phyloP scores from a whole-genome alignment of 2,329 filamentous ascomycete species.

The Pseudocercospora vitis region DNA sequence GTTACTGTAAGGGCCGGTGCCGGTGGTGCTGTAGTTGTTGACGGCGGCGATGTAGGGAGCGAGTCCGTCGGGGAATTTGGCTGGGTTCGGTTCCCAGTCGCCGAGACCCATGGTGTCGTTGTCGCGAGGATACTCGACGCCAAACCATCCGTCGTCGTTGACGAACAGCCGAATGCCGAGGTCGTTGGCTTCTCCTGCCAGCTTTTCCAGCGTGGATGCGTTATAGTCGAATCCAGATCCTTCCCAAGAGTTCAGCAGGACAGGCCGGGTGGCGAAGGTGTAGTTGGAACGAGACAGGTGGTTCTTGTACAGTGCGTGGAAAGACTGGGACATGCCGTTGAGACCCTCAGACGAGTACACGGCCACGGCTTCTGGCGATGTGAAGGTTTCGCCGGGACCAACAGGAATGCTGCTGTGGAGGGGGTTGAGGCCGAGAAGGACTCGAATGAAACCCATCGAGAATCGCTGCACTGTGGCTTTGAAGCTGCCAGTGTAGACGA shows the following conservation, averaged over 20 bases:
- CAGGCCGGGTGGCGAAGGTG: constrained; percentile 53
- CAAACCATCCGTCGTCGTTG: constrained; percentile 68
- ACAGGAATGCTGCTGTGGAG: constrained; percentile 61
- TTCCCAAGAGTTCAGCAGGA: constrained; percentile 67
- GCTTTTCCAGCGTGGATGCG: constrained; percentile 54
- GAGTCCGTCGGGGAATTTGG: constrained; percentile 60
- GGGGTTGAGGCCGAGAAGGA: constrained; percentile 61
- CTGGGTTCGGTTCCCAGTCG: constrained; percentile 62
- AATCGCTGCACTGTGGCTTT: constrained; percentile 61
- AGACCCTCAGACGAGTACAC: constrained; percentile 61
- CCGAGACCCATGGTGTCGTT: constrained; percentile 61
- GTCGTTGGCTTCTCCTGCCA: constrained; percentile 58
- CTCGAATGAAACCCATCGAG: constrained; percentile 62
- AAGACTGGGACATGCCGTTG: constrained; percentile 61
- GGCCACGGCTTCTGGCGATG: constrained; percentile 62
- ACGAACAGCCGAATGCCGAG: constrained; percentile 65
- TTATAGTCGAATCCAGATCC: constrained; percentile 61
- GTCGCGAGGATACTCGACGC: constrained; percentile 59
- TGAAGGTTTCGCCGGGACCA: constrained; percentile 56
- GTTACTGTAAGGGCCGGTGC: constrained; percentile 51
- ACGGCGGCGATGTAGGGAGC: constrained; percentile 53
- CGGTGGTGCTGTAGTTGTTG: constrained; percentile 47
- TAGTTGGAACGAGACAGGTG: constrained; percentile 61
- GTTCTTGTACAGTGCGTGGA: constrained; percentile 62
- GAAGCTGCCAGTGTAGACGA: constrained; percentile 66